Base-by-base conservation (phyloP, 805 yeast species). In the Suhomyces sp. region DNA sequence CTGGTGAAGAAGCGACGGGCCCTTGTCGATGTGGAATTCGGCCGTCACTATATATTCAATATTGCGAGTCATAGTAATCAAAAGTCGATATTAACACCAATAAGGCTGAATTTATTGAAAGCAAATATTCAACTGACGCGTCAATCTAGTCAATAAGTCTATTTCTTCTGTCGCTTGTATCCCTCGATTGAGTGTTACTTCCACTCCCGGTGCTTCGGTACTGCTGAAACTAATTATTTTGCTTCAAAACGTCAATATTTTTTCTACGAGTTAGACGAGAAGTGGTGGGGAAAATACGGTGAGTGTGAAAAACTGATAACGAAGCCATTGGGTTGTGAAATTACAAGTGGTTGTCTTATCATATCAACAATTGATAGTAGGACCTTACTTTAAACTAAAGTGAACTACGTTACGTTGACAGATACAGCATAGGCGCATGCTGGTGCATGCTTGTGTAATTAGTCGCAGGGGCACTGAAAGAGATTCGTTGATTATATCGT, bases 11-110 rank as follows among this genome's bases (percentile, higher is more conserved):
- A 90, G 69, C 4, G 81, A 73, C 0, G 94, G 86, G 0, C 97
- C 97, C 51, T 82, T 75, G 60, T 82, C 86, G 57, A 86, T 83
- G 65, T 90, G 94, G 66, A 90, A 91, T 68, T 88, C 92, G 1
- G 93, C 88, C 5, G 90, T 78, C 31, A 90, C 60, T 22, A 87
- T 76, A 61, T 77, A 86, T 50, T 80, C 81, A 13, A 81, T 80
- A 59, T 83, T 79, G 24, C 53, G 45, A 26, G 52, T 52, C 59
- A 57, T 54, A 41, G 24, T 44, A 24, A 23, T 7, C n/a, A 22
- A 38, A 6, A 15, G 17, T 41, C 15, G 38, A 26, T 10, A 22
- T 7, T 6, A 17, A 15, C 22, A 17, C 35, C 35, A 24, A 33
- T 23, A 17, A 10, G 42, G 42, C 19, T 19, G 19, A 19, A 19